Evolutionary conservation across 2,329 filamentous ascomycete genomes (phyloP).

Genomic region (Ophiostoma triangulosporum): DNA sequence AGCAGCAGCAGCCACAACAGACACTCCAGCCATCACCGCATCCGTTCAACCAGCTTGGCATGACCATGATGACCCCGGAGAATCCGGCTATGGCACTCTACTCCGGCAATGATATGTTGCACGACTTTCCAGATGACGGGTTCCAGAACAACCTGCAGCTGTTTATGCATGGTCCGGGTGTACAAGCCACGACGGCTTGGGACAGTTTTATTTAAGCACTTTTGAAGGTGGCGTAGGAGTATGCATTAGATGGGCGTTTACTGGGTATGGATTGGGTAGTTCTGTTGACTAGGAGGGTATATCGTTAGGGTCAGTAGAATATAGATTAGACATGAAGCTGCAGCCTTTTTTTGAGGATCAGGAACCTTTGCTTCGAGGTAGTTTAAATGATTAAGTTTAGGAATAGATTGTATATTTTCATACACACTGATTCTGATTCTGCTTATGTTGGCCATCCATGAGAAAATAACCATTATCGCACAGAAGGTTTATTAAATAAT

Average conservation of each 20-base stretch:
- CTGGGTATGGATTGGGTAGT: background rate
- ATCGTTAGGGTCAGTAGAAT: too few relatives aligned
- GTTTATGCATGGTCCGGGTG: constrained; percentile 26
- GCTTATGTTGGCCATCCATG: too few relatives aligned
- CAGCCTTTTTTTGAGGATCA: too few relatives aligned
- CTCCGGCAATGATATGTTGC: background rate
- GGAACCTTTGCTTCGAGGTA: too few relatives aligned
- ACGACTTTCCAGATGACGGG: constrained; percentile 24
- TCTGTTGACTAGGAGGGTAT: too few relatives aligned
- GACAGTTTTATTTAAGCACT: constrained; percentile 14
- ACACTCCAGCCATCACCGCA: too few relatives aligned
- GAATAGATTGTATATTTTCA: too few relatives aligned
- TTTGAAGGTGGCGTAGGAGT: background rate
- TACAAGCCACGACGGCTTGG: constrained; percentile 14
- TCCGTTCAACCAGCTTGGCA: background rate
- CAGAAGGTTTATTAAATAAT: background rate
- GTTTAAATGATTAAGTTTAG: too few relatives aligned
- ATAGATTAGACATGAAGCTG: too few relatives aligned
- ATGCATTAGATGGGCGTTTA: background rate
- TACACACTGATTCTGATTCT: too few relatives aligned
- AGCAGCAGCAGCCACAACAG: background rate
- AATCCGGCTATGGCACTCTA: background rate
- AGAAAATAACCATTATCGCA: too few relatives aligned
- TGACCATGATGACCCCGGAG: constrained; percentile 1
- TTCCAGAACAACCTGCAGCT: constrained; percentile 33